phyloP scores from a whole-genome alignment of 2,329 filamentous ascomycete species.

The Bretziella fagacearum region DNA sequence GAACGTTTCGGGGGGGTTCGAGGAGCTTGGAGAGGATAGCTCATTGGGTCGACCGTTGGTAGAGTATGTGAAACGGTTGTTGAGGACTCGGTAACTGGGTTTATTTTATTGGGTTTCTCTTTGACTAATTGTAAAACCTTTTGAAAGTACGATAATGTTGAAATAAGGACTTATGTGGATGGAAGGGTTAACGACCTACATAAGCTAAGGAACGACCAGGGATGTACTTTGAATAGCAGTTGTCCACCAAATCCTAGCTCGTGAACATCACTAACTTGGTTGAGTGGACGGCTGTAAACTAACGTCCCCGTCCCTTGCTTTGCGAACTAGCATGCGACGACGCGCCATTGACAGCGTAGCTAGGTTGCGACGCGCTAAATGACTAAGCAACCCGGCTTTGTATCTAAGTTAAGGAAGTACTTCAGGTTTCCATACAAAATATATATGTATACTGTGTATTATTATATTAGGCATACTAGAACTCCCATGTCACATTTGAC shows the following conservation, averaged over 20 bases:
- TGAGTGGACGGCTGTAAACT: too few relatives aligned
- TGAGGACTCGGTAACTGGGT: too few relatives aligned
- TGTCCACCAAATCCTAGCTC: too few relatives aligned
- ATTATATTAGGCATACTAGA: too few relatives aligned
- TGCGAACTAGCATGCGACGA: not conserved
- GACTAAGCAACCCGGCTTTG: not conserved
- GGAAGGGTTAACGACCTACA: not conserved
- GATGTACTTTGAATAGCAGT: too few relatives aligned
- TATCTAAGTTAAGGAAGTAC: not conserved
- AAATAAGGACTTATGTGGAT: too few relatives aligned
- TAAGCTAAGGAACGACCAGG: not conserved
- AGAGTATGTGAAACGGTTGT: not conserved
- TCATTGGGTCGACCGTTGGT: slow-evolving; percentile 6
- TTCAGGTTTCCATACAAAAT: not conserved
- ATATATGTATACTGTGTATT: too few relatives aligned
- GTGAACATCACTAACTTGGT: too few relatives aligned
- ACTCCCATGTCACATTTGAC: too few relatives aligned
- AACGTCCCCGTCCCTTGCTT: not conserved
- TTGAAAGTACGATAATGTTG: too few relatives aligned
- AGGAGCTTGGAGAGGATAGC: slow-evolving; percentile 13
- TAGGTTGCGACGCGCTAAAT: not conserved
- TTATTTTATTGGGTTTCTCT: too few relatives aligned
- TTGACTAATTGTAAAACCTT: not conserved
- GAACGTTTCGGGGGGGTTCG: slow-evolving; percentile 13
- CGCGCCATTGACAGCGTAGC: not conserved